Evolutionary conservation across 164 flowering plant species (phyloP), one percentile per base, ranked within the genome.

Genomic region (Aristolochia contorta): DNA sequence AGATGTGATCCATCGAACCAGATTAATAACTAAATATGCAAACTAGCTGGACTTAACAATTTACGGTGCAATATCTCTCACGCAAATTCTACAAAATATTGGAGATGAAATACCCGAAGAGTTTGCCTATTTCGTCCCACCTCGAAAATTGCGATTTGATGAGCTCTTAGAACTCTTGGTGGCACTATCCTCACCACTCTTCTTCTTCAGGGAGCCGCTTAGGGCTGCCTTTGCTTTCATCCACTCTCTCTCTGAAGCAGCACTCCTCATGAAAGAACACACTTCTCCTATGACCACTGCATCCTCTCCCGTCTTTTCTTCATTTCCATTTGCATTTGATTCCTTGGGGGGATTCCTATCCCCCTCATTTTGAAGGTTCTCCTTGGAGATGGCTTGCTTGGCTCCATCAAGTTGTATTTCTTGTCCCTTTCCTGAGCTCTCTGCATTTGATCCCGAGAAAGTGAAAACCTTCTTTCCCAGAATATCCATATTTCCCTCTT

Each of bases 171-270:
- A 32, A 47, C 30, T 16, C 52, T 60, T 54, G 18, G 18, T 20
- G 48, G 32, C 16, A 33, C 20, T 47, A 13, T 21, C 56, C 54
- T 32, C 60, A 56, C 3, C 49, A 22, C 25, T 66, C 51, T 71
- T 80, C 71, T 73, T 81, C 75, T 80, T 82, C 7, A 57, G 63
- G 43, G 84, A 70, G 7, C 76, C 75, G 62, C 75, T 78, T 25
- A 87, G 60, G 55, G 86, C 74, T n/a, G 85, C 78, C 69, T 77
- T 86, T 6, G 79, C 57, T 41, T 74, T 82, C 13, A 59, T 67
- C 93, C 93, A 88, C 58, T 86, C 87, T 69, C 69, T 84, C 74
- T 84, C 47, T 12, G 94, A 91, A 63, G 77, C 72, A 21, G 74
- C 79, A 72, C 70, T 79, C 60, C 86, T 83, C 87, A 82, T 80